A percentile compares a stretch with the other conserved stretches of the same genome.
phyloP scores from a whole-genome alignment of 371 early-diverging fungal genomes.

The Mucor piriformis region DNA sequence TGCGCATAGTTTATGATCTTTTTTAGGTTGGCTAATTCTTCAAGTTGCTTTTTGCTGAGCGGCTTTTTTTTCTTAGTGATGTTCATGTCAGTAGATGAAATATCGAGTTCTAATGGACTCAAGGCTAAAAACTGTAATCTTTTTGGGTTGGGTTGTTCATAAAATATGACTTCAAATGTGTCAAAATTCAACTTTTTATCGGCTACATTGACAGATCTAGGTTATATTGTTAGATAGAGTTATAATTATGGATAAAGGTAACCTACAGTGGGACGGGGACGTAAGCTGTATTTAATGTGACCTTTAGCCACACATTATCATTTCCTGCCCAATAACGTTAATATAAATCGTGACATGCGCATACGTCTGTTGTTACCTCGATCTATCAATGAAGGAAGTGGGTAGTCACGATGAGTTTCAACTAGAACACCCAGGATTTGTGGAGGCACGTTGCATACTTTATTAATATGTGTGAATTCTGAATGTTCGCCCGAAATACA shows the following conservation, averaged over 20 bases:
- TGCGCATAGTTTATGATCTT: constrained; percentile 28
- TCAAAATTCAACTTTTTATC: background rate
- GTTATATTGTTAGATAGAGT: background rate
- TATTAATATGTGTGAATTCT: constrained; percentile 38
- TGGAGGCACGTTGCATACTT: constrained; percentile 40
- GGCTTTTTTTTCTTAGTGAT: constrained; percentile 6
- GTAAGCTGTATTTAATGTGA: constrained; percentile 32
- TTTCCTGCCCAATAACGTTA: background rate
- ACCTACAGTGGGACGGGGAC: constrained; percentile 26
- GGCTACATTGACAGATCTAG: constrained; percentile 12
- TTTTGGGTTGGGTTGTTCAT: constrained; percentile 65
- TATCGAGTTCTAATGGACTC: constrained; percentile 72
- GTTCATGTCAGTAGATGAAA: constrained; percentile 50
- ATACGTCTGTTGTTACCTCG: constrained; percentile 10
- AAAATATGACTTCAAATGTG: constrained; percentile 57
- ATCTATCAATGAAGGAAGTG: background rate
- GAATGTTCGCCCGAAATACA: constrained; percentile 31
- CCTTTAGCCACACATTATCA: constrained; percentile 33
- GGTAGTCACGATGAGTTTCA: background rate
- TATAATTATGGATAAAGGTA: background rate
- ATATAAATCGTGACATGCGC: background rate
- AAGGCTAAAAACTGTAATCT: constrained; percentile 73
- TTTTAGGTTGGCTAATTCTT: constrained; percentile 18
- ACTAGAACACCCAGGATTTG: constrained; percentile 36
- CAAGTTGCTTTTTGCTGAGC: constrained; percentile 1